phyloP scores from a whole-genome alignment of 495 filamentous ascomycete genomes.

The Trichoderma virens region DNA sequence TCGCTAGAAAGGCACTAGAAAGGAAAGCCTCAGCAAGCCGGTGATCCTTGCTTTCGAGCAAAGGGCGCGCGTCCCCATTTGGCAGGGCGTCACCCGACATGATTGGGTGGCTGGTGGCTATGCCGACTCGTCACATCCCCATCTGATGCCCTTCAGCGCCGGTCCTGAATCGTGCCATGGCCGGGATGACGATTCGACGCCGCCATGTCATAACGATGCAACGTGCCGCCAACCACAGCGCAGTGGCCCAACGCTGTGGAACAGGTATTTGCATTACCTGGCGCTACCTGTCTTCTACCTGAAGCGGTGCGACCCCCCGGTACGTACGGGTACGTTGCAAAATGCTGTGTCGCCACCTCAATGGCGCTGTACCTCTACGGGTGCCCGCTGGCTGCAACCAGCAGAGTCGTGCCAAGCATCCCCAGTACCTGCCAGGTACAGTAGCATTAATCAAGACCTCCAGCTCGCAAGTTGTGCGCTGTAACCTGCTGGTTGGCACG shows the following conservation, averaged over 20 bases:
- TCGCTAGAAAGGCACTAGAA: conserved; percentile 12
- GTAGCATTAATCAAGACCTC: too few relatives aligned
- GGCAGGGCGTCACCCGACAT: conserved; percentile 1
- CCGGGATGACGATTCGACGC: not conserved
- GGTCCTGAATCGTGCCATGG: conserved; percentile 3
- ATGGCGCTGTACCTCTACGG: too few relatives aligned
- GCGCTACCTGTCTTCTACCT: too few relatives aligned
- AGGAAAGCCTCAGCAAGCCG: not conserved
- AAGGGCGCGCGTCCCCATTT: not conserved
- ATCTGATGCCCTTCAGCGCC: not conserved
- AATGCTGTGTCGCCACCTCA: too few relatives aligned
- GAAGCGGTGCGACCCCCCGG: too few relatives aligned
- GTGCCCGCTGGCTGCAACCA: too few relatives aligned
- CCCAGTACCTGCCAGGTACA: too few relatives aligned
- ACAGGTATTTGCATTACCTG: not conserved
- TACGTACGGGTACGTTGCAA: too few relatives aligned
- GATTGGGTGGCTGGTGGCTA: conserved; percentile 7
- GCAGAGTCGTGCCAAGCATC: too few relatives aligned
- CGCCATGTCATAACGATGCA: conserved; percentile 4
- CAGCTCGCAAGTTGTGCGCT: too few relatives aligned
- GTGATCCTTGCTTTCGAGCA: not conserved
- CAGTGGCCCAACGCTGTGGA: not conserved
- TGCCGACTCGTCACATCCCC: conserved; percentile 2
- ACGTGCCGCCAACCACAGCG: not conserved
- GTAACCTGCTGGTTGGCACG: too few relatives aligned